Base-by-base conservation (phyloP, 2,329 filamentous ascomycete species). In the Alternaria dauci region DNA sequence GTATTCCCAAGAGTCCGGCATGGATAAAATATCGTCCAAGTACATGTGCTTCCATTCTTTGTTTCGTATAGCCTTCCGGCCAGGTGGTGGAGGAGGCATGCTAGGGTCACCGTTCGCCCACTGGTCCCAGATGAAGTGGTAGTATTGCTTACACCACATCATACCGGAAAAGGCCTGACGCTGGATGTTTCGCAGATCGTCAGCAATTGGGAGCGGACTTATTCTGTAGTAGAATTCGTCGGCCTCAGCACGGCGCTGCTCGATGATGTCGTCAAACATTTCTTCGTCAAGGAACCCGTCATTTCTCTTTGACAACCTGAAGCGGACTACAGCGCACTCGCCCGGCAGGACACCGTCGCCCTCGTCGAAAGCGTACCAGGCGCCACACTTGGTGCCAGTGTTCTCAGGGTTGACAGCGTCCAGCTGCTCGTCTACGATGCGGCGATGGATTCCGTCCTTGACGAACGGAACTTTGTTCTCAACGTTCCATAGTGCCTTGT, bases 1-100 rank as follows among this genome's bases (percentile, higher is more conserved):
- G 71, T 98, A 98, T 74, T 98, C 94, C 94, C 94, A 98, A 0
- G 94, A 97, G 78, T 98, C 94, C 1, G 94, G 95, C 94, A 98
- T 97, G 0, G 94, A 97, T 34, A 98, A 79, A 63, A 98, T 93
- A 76, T 98, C 94, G 68, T 98, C 95, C 70, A 96, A 88, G 78
- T 97, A 87, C 85, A 98, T 89, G 78, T 98, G 94, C 74, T 91
- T 96, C 95, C 95, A 98, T 64, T 96, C 88, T 38, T 87, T 83
- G 75, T 98, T 98, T 62, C 94, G 89, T 58, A 98, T 86, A 3
- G 87, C 85, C 78, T 95, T 96, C 56, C 94, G 87, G 39, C 87
- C 86, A 1, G 90, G 84, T 1, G 94, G 94, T 26, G 95, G 95
- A 32, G 94, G 91, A 43, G 94, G 93, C 83, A 94, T 92, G 48